Conservation (phyloP, 441 rosid species). For the Viola pubescens region DNA sequence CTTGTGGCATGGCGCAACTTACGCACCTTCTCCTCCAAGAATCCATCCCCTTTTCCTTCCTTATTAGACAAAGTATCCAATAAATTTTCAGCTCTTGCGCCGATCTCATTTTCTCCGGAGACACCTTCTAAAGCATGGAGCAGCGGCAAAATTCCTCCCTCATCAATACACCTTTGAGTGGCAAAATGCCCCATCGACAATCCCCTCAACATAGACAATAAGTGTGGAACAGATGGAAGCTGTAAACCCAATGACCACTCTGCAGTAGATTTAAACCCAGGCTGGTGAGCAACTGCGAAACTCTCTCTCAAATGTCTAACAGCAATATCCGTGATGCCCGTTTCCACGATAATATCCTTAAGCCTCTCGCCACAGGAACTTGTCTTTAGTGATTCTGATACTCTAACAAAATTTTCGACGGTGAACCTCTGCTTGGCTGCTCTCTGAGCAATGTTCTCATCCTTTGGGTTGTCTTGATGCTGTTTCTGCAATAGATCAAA, state of each 20-base stretch:
- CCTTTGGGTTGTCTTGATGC: constrained; percentile 70
- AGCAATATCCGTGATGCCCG: constrained; percentile 82
- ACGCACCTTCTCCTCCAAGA: constrained; percentile 71
- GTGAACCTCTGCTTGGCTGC: constrained; percentile 80
- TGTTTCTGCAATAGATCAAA: constrained; percentile 78
- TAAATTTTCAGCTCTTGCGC: constrained; percentile 98
- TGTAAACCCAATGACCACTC: constrained; percentile 84
- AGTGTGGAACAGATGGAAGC: constrained; percentile 83
- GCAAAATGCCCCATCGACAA: constrained; percentile 96
- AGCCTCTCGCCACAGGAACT: constrained; percentile 99
- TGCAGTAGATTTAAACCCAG: constrained; percentile 62
- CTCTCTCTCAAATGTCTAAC: constrained; percentile 69
- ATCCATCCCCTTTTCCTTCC: constrained; percentile 97
- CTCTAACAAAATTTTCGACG: constrained; percentile 93
- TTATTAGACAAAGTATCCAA: constrained; percentile 87
- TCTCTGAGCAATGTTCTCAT: constrained; percentile 61
- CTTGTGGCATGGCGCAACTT: constrained; percentile 84
- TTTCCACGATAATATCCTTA: constrained; percentile 92
- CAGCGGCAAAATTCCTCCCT: constrained; percentile 80
- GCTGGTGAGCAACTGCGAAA: constrained; percentile 74
- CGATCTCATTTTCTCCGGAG: constrained; percentile 93
- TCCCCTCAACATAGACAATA: constrained; percentile 94
- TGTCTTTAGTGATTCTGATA: constrained; percentile 97
- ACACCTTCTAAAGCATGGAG: constrained; percentile 99
- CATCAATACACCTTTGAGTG: constrained; percentile 83